Conservation (phyloP, 441 rosid genomes). For the Lepidium campestre region DNA sequence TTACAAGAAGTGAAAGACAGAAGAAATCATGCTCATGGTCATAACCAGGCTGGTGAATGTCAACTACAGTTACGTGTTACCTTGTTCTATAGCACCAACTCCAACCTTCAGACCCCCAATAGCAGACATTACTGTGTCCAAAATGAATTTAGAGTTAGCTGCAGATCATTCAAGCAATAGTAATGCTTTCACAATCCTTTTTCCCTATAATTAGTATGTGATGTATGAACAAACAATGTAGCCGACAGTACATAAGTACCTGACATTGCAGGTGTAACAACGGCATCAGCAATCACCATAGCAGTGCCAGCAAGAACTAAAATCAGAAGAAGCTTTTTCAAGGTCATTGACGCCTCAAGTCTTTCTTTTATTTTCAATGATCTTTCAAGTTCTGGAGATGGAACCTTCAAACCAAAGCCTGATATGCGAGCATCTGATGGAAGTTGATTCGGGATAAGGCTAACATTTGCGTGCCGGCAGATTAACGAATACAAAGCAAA, state of each 20-base stretch:
- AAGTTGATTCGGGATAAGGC: constrained; percentile 93
- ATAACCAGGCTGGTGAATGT: neutral
- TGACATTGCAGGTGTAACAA: constrained; percentile 95
- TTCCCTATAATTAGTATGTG: neutral
- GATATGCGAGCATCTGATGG: constrained; percentile 95
- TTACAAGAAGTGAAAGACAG: neutral
- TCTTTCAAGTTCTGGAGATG: constrained; percentile 95
- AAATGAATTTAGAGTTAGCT: constrained; percentile 11
- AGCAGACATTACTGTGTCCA: constrained; percentile 79
- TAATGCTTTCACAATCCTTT: neutral
- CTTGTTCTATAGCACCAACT: constrained; percentile 60
- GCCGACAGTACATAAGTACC: constrained; percentile 35
- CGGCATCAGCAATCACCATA: constrained; percentile 96
- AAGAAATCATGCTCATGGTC: constrained; percentile 1
- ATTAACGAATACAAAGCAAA: constrained; percentile 94
- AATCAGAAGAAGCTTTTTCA: constrained; percentile 75
- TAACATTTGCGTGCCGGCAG: constrained; percentile 88
- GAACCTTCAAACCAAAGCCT: constrained; percentile 90
- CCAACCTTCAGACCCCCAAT: constrained; percentile 92
- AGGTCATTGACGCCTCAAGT: constrained; percentile 67
- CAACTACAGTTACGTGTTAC: constrained; percentile 34
- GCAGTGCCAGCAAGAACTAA: constrained; percentile 94
- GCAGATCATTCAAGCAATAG: neutral
- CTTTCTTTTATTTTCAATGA: constrained; percentile 85
- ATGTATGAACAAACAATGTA: neutral